phyloP scores from a whole-genome alignment of 352 stramenopile species.

The Globisporangium solare region DNA sequence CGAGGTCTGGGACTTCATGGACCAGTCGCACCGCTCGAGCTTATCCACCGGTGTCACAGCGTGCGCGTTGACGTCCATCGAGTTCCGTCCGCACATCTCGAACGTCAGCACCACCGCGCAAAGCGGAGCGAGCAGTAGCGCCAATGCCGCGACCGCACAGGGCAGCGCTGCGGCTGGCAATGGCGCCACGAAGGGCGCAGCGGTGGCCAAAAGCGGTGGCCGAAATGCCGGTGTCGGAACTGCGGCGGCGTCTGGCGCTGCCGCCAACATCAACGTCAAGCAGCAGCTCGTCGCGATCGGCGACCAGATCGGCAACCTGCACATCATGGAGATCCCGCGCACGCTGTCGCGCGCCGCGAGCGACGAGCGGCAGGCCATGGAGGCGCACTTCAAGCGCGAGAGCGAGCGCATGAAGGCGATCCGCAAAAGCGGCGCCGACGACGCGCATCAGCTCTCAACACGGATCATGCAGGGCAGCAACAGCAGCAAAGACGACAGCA shows the following conservation, averaged over 20 bases:
- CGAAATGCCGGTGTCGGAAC: slow-evolving; percentile 4
- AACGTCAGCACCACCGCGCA: slow-evolving; percentile 2
- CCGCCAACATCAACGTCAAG: slow-evolving; percentile 41
- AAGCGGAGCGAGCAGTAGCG: slow-evolving; percentile 4
- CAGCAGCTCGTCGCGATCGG: slow-evolving; percentile 90
- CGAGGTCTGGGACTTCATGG: slow-evolving; percentile 93
- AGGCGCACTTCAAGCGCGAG: slow-evolving; percentile 89
- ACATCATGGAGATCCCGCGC: slow-evolving; percentile 91
- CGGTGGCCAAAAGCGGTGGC: slow-evolving; percentile 7
- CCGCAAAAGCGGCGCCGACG: slow-evolving; percentile 15
- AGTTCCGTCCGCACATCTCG: slow-evolving; percentile 51
- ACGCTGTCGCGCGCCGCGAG: slow-evolving; percentile 77
- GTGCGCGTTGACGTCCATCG: slow-evolving; percentile 83
- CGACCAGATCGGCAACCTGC: slow-evolving; percentile 89
- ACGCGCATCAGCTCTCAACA: slow-evolving; percentile 6
- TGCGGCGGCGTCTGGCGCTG: background rate
- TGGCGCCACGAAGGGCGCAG: slow-evolving; percentile 5
- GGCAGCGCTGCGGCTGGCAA: slow-evolving; percentile 3
- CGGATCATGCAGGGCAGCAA: slow-evolving; percentile 19
- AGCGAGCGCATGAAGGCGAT: slow-evolving; percentile 61
- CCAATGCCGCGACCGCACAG: background rate
- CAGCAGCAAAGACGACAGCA: slow-evolving; percentile 14
- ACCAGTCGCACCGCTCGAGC: slow-evolving; percentile 86
- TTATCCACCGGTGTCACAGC: slow-evolving; percentile 79
- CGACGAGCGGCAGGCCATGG: slow-evolving; percentile 80